These are phyloP conservation scores for Exophiala sp. DNA, from an alignment of 2,329 filamentous ascomycete species.

Conservation along the genomic window DNA sequence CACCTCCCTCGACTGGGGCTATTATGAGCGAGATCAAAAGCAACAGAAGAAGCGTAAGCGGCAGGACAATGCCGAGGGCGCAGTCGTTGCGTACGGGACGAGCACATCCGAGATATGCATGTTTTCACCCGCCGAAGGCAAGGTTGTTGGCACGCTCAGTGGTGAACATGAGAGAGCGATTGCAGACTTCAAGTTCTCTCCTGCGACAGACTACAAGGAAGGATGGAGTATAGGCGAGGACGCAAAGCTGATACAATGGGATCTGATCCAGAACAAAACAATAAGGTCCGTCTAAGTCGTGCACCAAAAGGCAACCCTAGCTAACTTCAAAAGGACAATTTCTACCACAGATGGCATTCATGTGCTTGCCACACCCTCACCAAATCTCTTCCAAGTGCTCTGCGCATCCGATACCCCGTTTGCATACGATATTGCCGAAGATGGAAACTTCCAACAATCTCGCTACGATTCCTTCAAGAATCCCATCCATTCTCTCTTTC, in stretches of 20 bases:
- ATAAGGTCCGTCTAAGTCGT: slow-evolving; percentile 37
- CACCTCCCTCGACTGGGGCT: slow-evolving; percentile 52
- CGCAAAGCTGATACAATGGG: slow-evolving; percentile 52
- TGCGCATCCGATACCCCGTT: slow-evolving; percentile 51
- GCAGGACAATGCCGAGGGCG: slow-evolving; percentile 38
- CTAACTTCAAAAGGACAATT: slow-evolving; percentile 37
- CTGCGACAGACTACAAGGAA: slow-evolving; percentile 44
- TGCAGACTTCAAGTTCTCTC: slow-evolving; percentile 50
- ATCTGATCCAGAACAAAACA: slow-evolving; percentile 42
- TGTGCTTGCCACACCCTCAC: slow-evolving; percentile 41
- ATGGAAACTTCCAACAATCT: slow-evolving; percentile 35
- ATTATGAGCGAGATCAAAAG: slow-evolving; percentile 38
- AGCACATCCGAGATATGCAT: slow-evolving; percentile 48
- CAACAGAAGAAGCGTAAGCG: slow-evolving; percentile 52
- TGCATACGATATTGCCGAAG: slow-evolving; percentile 42
- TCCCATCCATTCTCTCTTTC: slow-evolving; percentile 45
- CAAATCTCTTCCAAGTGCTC: slow-evolving; percentile 42
- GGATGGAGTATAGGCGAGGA: slow-evolving; percentile 55
- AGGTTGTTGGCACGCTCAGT: slow-evolving; percentile 42
- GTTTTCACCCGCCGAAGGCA: slow-evolving; percentile 49
- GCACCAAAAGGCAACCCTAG: background rate
- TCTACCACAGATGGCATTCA: slow-evolving; percentile 42
- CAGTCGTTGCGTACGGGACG: slow-evolving; percentile 50
- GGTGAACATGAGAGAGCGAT: slow-evolving; percentile 48
- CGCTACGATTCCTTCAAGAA: slow-evolving; percentile 50